Evolutionary conservation across 139 green algal genomes (phyloP).

Genomic region (Nannochloris sp.): DNA sequence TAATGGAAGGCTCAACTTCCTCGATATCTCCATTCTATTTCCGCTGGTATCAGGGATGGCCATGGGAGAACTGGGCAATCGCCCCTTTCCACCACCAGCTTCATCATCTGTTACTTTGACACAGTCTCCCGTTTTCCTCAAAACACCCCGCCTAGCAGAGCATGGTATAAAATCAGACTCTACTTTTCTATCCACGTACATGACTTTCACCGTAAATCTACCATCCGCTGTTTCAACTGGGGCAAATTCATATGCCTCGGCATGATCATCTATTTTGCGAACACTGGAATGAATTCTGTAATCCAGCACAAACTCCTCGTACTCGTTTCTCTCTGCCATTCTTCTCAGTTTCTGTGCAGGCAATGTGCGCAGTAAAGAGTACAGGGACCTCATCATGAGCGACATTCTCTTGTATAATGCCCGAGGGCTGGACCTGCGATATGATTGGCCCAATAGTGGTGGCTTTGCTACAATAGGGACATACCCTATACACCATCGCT

Average conservation of each 20-base stretch:
- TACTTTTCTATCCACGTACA: slow-evolving; percentile 30
- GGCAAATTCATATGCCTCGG: slow-evolving; percentile 39
- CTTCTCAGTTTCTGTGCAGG: slow-evolving; percentile 57
- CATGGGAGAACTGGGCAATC: slow-evolving; percentile 1
- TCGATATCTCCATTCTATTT: background rate
- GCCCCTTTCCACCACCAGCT: too few relatives aligned
- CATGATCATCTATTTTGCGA: slow-evolving; percentile 20
- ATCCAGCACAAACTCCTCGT: background rate
- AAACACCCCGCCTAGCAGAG: too few relatives aligned
- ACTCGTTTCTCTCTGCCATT: background rate
- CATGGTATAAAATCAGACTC: slow-evolving; percentile 22
- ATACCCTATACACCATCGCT: slow-evolving; percentile 52
- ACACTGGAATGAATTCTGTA: background rate
- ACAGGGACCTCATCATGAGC: slow-evolving; percentile 58
- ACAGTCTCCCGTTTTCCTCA: too few relatives aligned
- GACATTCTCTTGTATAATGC: slow-evolving; percentile 48
- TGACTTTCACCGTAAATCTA: slow-evolving; percentile 35
- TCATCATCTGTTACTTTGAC: too few relatives aligned
- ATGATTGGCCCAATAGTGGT: too few relatives aligned
- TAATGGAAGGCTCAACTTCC: background rate
- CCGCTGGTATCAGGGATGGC: background rate
- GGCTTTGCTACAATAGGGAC: background rate
- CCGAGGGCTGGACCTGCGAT: slow-evolving; percentile 23
- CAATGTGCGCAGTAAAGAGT: slow-evolving; percentile 56
- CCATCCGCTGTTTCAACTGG: slow-evolving; percentile 50